Evolutionary conservation across 2,329 filamentous ascomycete genomes (phyloP).

Genomic region (Ramularia endophylla): DNA sequence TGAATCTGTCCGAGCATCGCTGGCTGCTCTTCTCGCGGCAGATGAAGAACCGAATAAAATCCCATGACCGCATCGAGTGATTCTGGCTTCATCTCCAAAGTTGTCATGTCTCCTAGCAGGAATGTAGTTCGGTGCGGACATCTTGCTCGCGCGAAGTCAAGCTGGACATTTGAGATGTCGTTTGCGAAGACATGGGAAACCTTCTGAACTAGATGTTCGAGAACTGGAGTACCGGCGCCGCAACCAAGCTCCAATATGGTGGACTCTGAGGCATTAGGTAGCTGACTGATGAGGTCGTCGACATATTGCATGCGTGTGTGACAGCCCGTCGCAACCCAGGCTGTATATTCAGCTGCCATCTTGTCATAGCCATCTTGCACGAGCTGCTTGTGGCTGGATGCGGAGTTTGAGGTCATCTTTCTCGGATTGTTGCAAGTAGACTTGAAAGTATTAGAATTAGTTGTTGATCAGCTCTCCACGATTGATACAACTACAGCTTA

Average conservation of each 20-base stretch:
- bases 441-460: too few species aligned
- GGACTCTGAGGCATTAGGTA: neutral
- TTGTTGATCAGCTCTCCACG: too few species aligned
- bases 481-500: too few species aligned
- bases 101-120: slow-evolving; percentile 12
- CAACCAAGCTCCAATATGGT: slow-evolving; percentile 36
- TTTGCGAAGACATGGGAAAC: slow-evolving; percentile 11
- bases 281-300: neutral
- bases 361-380: slow-evolving; percentile 5
- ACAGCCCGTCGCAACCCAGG: neutral
- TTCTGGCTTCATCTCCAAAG: slow-evolving; percentile 12
- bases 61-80: slow-evolving; percentile 11
- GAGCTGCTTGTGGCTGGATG: slow-evolving; percentile 2
- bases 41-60: slow-evolving; percentile 17
- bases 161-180: slow-evolving; percentile 15
- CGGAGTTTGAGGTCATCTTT: neutral
- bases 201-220: slow-evolving; percentile 14
- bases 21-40: slow-evolving; percentile 13
- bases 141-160: slow-evolving; percentile 16
- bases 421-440: too few species aligned
- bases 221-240: slow-evolving; percentile 32
- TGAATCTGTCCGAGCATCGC: slow-evolving; percentile 10
- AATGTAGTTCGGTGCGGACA: slow-evolving; percentile 5
- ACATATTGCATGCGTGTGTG: neutral
- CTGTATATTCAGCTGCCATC: slow-evolving; percentile 3